These are phyloP conservation scores for Globisporangium spiculum DNA, from an alignment of 352 stramenopile species.

Conservation along the genomic window DNA sequence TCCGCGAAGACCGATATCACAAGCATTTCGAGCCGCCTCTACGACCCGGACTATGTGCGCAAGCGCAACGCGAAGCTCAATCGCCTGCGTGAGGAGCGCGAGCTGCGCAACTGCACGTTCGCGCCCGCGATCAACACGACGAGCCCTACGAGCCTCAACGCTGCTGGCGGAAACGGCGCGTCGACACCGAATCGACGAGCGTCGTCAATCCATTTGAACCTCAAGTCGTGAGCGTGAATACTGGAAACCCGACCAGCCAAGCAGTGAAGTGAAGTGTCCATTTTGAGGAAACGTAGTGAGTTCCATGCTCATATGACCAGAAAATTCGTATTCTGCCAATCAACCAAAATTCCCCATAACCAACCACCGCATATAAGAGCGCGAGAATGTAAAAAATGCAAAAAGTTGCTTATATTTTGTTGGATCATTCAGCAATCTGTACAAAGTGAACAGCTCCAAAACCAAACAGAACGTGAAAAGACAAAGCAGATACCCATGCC, in stretches of 20 bases:
- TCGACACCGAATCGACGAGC: slow-evolving; percentile 8
- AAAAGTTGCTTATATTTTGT: neutral
- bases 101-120: slow-evolving; percentile 83
- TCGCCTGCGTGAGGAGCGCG: slow-evolving; percentile 70
- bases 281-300: slow-evolving; percentile 2
- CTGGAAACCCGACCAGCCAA: neutral
- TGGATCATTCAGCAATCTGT: neutral
- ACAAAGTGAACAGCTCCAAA: neutral
- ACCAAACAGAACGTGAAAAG: neutral
- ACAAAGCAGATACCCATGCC: slow-evolving; percentile 20
- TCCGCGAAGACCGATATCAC: slow-evolving; percentile 79
- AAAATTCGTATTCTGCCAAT: neutral
- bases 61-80: slow-evolving; percentile 78
- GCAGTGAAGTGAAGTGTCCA: neutral
- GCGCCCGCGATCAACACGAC: slow-evolving; percentile 57
- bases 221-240: slow-evolving; percentile 12
- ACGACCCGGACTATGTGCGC: slow-evolving; percentile 81
- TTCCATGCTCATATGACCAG: neutral
- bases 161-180: neutral
- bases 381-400: neutral
- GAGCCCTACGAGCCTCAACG: slow-evolving; percentile 25
- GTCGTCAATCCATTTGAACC: slow-evolving; percentile 14
- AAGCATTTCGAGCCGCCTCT: slow-evolving; percentile 75
- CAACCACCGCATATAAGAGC: neutral
- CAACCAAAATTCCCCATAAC: neutral